Evolutionary conservation across 495 filamentous ascomycete species (phyloP), one percentile per base, ranked within the genome.

Genomic region (Annulohypoxylon nitens): DNA sequence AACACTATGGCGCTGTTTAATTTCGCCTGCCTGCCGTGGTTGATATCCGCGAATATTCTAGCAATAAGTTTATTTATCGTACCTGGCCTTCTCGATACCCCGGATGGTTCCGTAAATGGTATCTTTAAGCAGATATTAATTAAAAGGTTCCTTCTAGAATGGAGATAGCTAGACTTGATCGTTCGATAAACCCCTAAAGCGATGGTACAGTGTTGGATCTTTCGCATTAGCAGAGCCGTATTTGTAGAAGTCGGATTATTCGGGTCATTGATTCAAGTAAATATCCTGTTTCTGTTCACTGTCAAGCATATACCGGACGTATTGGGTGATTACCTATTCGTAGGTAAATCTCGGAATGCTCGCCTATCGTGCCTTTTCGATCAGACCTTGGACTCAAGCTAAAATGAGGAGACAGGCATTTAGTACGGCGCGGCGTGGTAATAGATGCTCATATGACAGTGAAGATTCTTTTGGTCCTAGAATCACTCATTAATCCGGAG

Each of bases 311-410:
- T 20, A 20, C 43, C 2, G 2, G 11, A n/a, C 14, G 14, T 45
- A 45, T n/a, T 14, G 14, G 43, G 4, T 47, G 8, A 47, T 3
- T 7, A 43, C 2, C 2, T 5, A 41, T 58, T 3, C n/a, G 26
- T 67, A 41, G 12, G 8, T 63, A 18, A 37, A 58, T 34, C 55
- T 45, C 61, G 71, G 66, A 63, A 64, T 34, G 62, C 57, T 69
- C 71, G 36, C 61, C 61, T 69, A 58, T n/a, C 55, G 23, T 6
- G 48, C 14, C 58, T 41, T 48, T 55, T 61, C 47, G 57, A 33
- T 30, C 10, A 20, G 23, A 11, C 23, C 9, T 25, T 50, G 18
- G 26, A 37, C 37, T 64, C 0, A 58, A 6, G 37, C 12, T 43
- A 4, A 67, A 59, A 67, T 23, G 59, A 10, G 64, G 39, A 33